Evolutionary conservation across 2,329 filamentous ascomycete genomes (phyloP).

Genomic region (Cladobotryum mycophilum): DNA sequence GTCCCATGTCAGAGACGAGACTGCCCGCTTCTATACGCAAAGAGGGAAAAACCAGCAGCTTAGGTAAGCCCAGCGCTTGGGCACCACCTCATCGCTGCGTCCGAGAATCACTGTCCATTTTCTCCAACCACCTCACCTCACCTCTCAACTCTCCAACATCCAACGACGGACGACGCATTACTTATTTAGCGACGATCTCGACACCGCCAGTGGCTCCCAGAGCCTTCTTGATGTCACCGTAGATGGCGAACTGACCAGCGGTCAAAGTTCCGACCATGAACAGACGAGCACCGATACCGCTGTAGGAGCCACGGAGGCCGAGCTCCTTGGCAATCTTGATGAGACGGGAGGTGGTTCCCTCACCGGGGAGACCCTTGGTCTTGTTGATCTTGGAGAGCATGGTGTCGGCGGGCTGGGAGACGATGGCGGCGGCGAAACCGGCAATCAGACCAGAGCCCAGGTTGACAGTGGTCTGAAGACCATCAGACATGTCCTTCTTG

Average conservation of each 20-base stretch:
- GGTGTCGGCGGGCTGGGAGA: constrained; percentile 87
- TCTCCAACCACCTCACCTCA: background rate
- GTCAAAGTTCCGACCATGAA: constrained; percentile 64
- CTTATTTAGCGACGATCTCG: constrained; percentile 48
- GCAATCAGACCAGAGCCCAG: constrained; percentile 50
- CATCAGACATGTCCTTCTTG: constrained; percentile 63
- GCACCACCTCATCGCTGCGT: constrained; percentile 7
- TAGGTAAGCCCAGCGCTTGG: constrained; percentile 10
- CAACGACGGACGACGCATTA: background rate
- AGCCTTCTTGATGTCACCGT: constrained; percentile 65
- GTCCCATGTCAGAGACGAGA: constrained; percentile 1
- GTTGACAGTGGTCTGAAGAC: constrained; percentile 74
- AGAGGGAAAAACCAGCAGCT: constrained; percentile 6
- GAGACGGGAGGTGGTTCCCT: constrained; percentile 72
- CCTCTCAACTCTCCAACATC: background rate
- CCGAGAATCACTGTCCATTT: constrained; percentile 7
- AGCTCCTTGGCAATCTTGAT: constrained; percentile 87
- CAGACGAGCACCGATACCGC: constrained; percentile 69
- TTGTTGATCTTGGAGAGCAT: constrained; percentile 98
- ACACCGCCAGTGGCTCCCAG: constrained; percentile 70
- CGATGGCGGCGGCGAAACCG: constrained; percentile 77
- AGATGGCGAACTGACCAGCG: constrained; percentile 83
- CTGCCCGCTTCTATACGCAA: constrained; percentile 7
- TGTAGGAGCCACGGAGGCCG: constrained; percentile 69
- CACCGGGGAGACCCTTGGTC: constrained; percentile 79